Evolutionary conservation across 2,329 filamentous ascomycete species (phyloP).

Genomic region (Colletotrichum plurivorum): DNA sequence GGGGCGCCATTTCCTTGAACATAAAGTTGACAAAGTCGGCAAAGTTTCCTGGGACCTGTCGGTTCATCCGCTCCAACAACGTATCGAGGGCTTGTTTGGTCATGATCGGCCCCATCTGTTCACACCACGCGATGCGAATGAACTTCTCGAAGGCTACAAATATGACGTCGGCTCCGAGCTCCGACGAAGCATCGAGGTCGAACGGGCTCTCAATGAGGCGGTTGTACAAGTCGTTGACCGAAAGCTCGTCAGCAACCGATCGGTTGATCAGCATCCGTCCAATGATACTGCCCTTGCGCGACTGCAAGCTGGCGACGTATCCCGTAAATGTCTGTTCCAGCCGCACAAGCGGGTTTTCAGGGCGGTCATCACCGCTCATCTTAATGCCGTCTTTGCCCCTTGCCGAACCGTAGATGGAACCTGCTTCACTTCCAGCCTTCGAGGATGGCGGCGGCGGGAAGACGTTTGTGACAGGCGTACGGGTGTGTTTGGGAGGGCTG

Average conservation of each 20-base stretch:
- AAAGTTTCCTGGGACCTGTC: slow-evolving; percentile 80
- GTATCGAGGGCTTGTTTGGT: slow-evolving; percentile 78
- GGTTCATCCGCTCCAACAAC: slow-evolving; percentile 78
- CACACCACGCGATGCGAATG: slow-evolving; percentile 86
- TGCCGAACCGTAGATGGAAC: slow-evolving; percentile 69
- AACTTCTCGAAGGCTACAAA: slow-evolving; percentile 97
- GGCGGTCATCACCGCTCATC: slow-evolving; percentile 64
- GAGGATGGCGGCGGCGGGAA: slow-evolving; percentile 55
- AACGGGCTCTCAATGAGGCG: slow-evolving; percentile 86
- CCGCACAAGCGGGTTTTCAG: slow-evolving; percentile 77
- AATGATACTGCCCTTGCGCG: slow-evolving; percentile 88
- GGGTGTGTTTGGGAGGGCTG: slow-evolving; percentile 55
- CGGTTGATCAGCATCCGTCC: slow-evolving; percentile 82
- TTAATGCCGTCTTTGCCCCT: slow-evolving; percentile 62
- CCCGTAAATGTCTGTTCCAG: slow-evolving; percentile 89
- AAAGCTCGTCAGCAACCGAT: slow-evolving; percentile 79
- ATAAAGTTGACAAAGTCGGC: slow-evolving; percentile 76
- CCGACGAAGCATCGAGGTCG: slow-evolving; percentile 81
- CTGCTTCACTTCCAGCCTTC: slow-evolving; percentile 60
- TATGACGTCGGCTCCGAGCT: slow-evolving; percentile 85
- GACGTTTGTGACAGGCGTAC: slow-evolving; percentile 54
- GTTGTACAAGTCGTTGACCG: slow-evolving; percentile 93
- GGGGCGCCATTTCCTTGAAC: slow-evolving; percentile 76
- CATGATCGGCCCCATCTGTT: slow-evolving; percentile 89
- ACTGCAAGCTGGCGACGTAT: slow-evolving; percentile 85